Percentiles rank a stretch among this genome's conserved stretches.
Conservation (phyloP, 73 alveolate species). For the Paraurostyla sp. region DNA sequence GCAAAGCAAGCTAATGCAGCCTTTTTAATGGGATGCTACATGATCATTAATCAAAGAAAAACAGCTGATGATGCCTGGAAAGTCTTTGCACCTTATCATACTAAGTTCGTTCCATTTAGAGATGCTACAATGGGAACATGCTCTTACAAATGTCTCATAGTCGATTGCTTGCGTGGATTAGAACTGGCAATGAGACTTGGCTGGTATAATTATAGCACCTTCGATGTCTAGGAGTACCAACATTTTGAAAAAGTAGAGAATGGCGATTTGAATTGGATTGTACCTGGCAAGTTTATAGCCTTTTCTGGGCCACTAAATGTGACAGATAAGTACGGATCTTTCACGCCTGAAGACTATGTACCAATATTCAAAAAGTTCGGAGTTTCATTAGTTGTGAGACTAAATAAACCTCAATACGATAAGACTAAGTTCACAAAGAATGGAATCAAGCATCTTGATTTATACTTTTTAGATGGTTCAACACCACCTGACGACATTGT, state of each 20-base stretch:
- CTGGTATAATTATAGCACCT: slow-evolving; percentile 85
- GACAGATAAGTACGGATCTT: slow-evolving; percentile 73
- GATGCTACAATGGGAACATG: slow-evolving; percentile 95
- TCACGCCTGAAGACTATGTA: slow-evolving; percentile 87
- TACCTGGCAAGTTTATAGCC: slow-evolving; percentile 88
- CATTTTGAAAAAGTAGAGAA: slow-evolving; percentile 90
- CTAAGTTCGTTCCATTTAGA: slow-evolving; percentile 80
- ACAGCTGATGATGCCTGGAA: slow-evolving; percentile 96
- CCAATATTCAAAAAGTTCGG: slow-evolving; percentile 81
- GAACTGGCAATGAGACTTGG: slow-evolving; percentile 80
- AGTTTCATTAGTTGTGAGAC: slow-evolving; percentile 78
- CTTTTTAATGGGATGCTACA: slow-evolving; percentile 93
- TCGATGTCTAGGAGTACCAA: slow-evolving; percentile 85
- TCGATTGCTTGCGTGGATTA: slow-evolving; percentile 80
- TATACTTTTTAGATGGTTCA: slow-evolving; percentile 96
- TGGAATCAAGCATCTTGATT: slow-evolving; percentile 90
- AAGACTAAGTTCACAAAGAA: slow-evolving; percentile 77
- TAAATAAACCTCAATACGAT: slow-evolving; percentile 81
- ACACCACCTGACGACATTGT: slow-evolving; percentile 93
- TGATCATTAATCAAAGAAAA: slow-evolving; percentile 77
- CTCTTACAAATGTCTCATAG: slow-evolving; percentile 89
- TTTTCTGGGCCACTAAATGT: slow-evolving; percentile 79
- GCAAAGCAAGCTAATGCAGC: slow-evolving; percentile 96
- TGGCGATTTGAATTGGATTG: slow-evolving; percentile 91
- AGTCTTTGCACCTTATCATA: slow-evolving; percentile 75